These are phyloP conservation scores for Mycena albidolilacea DNA, from an alignment of 768 basidiomycete species.

Conservation along the genomic window DNA sequence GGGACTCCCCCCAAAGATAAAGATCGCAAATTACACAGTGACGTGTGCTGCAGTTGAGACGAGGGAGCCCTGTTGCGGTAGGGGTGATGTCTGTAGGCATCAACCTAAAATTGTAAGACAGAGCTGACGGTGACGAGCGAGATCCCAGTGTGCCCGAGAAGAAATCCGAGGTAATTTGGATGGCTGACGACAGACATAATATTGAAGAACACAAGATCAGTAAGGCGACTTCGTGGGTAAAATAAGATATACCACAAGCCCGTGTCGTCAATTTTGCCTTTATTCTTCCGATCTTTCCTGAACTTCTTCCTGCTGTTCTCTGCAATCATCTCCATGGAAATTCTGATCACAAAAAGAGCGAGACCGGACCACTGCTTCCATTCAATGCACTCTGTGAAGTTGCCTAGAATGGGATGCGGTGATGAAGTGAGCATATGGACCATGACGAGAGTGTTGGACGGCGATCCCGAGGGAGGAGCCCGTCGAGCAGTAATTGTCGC, in stretches of 20 bases:
- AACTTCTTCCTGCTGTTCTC: no score
- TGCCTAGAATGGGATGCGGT: constrained; percentile 20
- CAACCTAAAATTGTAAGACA: no score
- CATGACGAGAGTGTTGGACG: constrained; percentile 30
- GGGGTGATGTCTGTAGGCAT: no score
- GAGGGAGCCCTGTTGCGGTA: no score
- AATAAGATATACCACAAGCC: constrained; percentile 37
- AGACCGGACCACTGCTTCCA: constrained; percentile 40
- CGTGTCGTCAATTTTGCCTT: no score
- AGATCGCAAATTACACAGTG: not conserved
- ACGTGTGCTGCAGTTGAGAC: constrained; percentile 11
- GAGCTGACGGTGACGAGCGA: no score
- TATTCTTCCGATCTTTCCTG: no score
- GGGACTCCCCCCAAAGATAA: constrained; percentile 8
- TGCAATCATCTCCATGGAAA: constrained; percentile 41
- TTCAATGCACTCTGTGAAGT: constrained; percentile 36
- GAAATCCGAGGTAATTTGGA: constrained; percentile 34
- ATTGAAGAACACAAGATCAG: not conserved
- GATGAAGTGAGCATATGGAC: constrained; percentile 27
- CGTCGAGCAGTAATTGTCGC: constrained; percentile 19
- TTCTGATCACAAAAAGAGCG: constrained; percentile 36
- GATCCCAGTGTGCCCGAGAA: no score
- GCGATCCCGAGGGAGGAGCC: constrained; percentile 27
- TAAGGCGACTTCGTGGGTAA: no score
- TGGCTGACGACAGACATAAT: constrained; percentile 41